Percentiles rank a stretch among this genome's conserved stretches.
Evolutionary conservation across 331 rosid genomes (phyloP).

Genomic region (Malus hybrid): DNA sequence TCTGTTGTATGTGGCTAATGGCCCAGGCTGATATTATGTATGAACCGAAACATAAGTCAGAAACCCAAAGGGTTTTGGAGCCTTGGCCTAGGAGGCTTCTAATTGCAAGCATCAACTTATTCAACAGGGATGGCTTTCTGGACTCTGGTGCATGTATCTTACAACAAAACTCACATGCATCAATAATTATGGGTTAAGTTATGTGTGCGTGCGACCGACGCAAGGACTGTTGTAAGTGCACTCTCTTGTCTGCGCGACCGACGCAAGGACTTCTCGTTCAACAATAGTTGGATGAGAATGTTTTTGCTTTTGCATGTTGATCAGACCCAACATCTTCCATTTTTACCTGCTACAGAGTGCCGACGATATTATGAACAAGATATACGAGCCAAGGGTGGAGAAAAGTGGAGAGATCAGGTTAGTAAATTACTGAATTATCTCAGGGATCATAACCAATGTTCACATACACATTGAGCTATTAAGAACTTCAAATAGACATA

Average conservation of each 20-base stretch:
- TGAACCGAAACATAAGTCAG: background rate
- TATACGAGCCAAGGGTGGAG: background rate
- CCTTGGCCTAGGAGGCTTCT: background rate
- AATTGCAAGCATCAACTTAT: background rate
- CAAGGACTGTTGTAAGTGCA: no score
- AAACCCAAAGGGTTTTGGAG: background rate
- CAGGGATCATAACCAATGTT: background rate
- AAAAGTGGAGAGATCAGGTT: background rate
- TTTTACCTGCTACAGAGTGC: background rate
- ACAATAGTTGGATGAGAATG: background rate
- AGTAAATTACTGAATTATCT: background rate
- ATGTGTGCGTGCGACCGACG: no score
- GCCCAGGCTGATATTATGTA: no score
- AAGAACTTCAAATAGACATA: background rate
- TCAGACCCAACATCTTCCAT: background rate
- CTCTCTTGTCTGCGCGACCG: background rate
- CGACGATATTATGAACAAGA: no score
- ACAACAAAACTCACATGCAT: background rate
- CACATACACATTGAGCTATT: background rate
- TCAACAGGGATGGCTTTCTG: background rate
- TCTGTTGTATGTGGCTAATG: no score
- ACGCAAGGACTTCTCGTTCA: background rate
- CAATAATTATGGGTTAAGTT: background rate
- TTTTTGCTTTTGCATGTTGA: background rate
- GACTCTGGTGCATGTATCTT: background rate